These are phyloP conservation scores for Lavandula angustifolia DNA, from an alignment of 257 asterid species.

Conservation along the genomic window DNA sequence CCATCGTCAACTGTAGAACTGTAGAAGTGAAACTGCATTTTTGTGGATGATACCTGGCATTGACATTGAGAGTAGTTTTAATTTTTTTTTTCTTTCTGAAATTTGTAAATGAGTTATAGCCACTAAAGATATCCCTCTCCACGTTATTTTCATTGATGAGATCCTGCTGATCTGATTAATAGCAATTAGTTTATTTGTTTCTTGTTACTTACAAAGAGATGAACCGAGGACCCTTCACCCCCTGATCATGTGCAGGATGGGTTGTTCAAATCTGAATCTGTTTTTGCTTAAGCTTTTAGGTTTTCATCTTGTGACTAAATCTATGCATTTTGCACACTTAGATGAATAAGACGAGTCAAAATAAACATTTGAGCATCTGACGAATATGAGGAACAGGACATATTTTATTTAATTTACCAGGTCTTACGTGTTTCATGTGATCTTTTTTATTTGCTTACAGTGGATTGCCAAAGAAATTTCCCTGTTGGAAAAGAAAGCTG, in stretches of 20 bases:
- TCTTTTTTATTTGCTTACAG: slow-evolving; percentile 50
- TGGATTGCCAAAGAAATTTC: slow-evolving; percentile 69
- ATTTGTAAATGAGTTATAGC: not conserved
- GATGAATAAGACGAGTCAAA: too few species aligned
- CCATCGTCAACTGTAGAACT: slow-evolving; percentile 8
- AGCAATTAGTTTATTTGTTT: too few species aligned
- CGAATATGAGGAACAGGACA: not conserved
- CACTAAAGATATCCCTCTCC: not conserved
- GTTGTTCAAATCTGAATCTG: too few species aligned
- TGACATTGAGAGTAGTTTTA: slow-evolving; percentile 5
- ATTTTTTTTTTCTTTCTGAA: not conserved
- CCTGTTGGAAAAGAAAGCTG: slow-evolving; percentile 54
- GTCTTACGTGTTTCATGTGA: slow-evolving; percentile 7
- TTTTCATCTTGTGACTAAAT: too few species aligned
- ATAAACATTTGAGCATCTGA: too few species aligned
- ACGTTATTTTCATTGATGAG: slow-evolving; percentile 12
- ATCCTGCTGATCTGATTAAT: not conserved
- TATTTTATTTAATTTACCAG: slow-evolving; percentile 5
- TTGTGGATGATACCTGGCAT: slow-evolving; percentile 3
- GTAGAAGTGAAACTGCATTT: not conserved
- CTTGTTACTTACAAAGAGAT: too few species aligned
- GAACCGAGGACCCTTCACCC: too few species aligned
- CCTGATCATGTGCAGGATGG: too few species aligned
- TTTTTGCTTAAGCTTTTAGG: too few species aligned
- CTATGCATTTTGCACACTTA: too few species aligned